These are phyloP conservation scores for Arabidopsis suecica DNA, from an alignment of 345 rosid species.

Conservation along the genomic window DNA sequence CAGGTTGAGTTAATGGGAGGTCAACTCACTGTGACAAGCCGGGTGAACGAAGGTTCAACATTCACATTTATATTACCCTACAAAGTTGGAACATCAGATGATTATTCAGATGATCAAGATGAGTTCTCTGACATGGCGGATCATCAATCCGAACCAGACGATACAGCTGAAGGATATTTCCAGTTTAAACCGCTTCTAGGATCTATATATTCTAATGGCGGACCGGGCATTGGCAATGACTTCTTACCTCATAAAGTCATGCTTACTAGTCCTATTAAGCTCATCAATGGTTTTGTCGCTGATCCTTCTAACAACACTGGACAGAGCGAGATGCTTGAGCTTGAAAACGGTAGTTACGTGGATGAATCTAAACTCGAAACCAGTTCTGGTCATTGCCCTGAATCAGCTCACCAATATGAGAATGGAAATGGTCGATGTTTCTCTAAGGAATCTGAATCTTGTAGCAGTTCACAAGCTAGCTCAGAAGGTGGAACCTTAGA, in stretches of 20 bases:
- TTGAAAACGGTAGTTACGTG: slow-evolving; percentile 62
- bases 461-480: slow-evolving; percentile 48
- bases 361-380: slow-evolving; percentile 66
- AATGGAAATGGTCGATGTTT: slow-evolving; percentile 39
- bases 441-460: slow-evolving; percentile 37
- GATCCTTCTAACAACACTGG: slow-evolving; percentile 45
- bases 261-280: slow-evolving; percentile 49
- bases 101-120: slow-evolving; percentile 76
- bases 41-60: slow-evolving; percentile 78
- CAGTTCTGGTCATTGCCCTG: slow-evolving; percentile 50
- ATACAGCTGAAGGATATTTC: slow-evolving; percentile 73
- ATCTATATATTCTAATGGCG: slow-evolving; percentile 43
- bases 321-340: slow-evolving; percentile 49
- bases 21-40: slow-evolving; percentile 81
- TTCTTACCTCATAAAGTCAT: slow-evolving; percentile 47
- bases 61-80: slow-evolving; percentile 90
- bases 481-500: slow-evolving; percentile 41
- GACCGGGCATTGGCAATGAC: slow-evolving; percentile 9
- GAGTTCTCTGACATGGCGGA: slow-evolving; percentile 76
- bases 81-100: slow-evolving; percentile 61
- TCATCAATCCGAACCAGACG: slow-evolving; percentile 62
- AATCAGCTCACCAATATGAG: slow-evolving; percentile 37
- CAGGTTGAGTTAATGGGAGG: slow-evolving; percentile 99
- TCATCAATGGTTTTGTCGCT: slow-evolving; percentile 31
- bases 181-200: slow-evolving; percentile 71